Evolutionary conservation across 129 eudicot genomes (phyloP), one percentile per base, ranked within the genome.

Genomic region (Escallonia herrerae): DNA sequence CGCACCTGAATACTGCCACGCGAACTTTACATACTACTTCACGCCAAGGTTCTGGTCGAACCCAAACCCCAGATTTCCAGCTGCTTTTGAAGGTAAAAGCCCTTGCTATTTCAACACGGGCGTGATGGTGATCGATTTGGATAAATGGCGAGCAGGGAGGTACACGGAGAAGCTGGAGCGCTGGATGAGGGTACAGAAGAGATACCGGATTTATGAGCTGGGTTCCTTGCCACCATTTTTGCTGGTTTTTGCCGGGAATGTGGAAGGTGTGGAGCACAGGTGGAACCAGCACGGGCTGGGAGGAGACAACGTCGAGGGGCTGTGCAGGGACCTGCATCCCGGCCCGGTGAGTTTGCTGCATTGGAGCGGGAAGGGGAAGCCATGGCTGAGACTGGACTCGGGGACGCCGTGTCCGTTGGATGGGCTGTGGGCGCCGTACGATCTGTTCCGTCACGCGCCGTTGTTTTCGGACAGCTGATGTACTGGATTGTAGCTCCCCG

Each of bases 301-400:
- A 8, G 90, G 90, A 0, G 90, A 84, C 43, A 84, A 84, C 50
- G 22, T 84, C 6, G 74, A 78, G 44, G 97, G 97, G 54, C 56
- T 82, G 64, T 90, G 97, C 43, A 66, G 97, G 39, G 93, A 90
- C 76, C 71, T 90, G 59, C 97, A 90, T 72, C 81, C 97, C 0
- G 97, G 97, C 8, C 82, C 86, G 44, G 97, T 90, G 13, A 90
- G 97, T 55, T 74, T 90, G 75, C 60, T 90, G 47, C 97, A 90
- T 33, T 90, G 97, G 97, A 90, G 97, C 55, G 97, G 97, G 12
- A 90, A 90, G 57, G 97, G 97, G 48, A 90, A 90, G 78, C 97
- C 97, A 12, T 90, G 97, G 97, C 38, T 90, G 56, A 84, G 97
- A 52, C 67, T 90, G 50, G 97, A 87, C 75, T 81, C 93, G 1